Percentiles rank a stretch among this genome's conserved stretches.
These are phyloP conservation scores for Kodamaea sp. DNA, from an alignment of 1,139 yeast genomes.

Conservation along the genomic window DNA sequence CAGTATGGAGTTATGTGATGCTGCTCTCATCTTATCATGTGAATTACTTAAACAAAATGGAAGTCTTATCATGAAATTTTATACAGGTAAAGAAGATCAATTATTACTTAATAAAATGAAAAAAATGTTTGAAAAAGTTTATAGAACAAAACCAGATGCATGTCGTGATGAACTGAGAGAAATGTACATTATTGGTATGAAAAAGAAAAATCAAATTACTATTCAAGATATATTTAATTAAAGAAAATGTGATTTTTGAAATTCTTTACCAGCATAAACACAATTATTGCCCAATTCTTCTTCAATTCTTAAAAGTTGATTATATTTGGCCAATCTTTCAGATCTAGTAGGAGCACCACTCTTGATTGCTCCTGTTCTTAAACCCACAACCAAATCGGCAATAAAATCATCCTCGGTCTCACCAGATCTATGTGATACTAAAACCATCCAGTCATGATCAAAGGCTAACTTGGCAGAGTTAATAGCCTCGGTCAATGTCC, in stretches of 20 bases:
- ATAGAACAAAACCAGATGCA: conserved; percentile 34
- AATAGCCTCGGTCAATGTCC: conserved; percentile 3
- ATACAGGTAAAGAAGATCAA: conserved; percentile 38
- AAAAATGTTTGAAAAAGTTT: conserved; percentile 30
- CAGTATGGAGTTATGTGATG: conserved; percentile 45
- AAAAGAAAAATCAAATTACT: conserved; percentile 11
- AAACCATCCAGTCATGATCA: conserved; percentile 3
- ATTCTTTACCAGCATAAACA: conserved; percentile 2
- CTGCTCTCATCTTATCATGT: conserved; percentile 31
- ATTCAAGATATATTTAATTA: conserved; percentile 11
- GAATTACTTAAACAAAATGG: conserved; percentile 32
- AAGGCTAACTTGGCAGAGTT: conserved; percentile 2
- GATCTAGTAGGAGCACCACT: conserved; percentile 7
- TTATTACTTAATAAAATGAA: conserved; percentile 25
- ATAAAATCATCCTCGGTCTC: conserved; percentile 6
- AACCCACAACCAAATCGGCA: conserved; percentile 5
- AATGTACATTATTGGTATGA: conserved; percentile 33
- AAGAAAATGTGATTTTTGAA: conserved; percentile 7
- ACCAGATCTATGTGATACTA: conserved; percentile 5
- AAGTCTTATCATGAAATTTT: conserved; percentile 38
- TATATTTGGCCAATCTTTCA: conserved; percentile 5
- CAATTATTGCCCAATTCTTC: conserved; percentile 6
- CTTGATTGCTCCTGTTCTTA: conserved; percentile 5
- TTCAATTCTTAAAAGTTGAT: conserved; percentile 5
- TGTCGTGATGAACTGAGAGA: conserved; percentile 40